Conservation (phyloP, 2,329 filamentous ascomycete genomes). For the Fusarium sp. region DNA sequence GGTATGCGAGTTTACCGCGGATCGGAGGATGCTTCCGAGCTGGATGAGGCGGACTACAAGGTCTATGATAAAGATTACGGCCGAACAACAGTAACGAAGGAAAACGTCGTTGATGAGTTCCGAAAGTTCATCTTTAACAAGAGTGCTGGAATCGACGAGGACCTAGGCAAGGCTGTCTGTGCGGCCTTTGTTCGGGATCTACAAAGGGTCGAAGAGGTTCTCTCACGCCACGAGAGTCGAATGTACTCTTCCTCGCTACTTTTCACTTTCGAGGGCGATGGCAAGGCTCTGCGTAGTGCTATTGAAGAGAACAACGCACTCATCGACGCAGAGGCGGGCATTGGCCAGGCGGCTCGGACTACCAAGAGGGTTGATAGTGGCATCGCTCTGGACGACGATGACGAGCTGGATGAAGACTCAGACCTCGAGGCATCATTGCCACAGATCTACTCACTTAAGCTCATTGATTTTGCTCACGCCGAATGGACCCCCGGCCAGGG, state of each 20-base stretch:
- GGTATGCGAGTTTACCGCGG: slow-evolving; percentile 77
- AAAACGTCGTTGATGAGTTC: slow-evolving; percentile 70
- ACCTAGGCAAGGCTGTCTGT: slow-evolving; percentile 70
- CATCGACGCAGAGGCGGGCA: slow-evolving; percentile 67
- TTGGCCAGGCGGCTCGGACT: slow-evolving; percentile 52
- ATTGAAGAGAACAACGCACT: slow-evolving; percentile 69
- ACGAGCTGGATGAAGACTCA: slow-evolving; percentile 66
- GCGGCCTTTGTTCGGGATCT: slow-evolving; percentile 69
- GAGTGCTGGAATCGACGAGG: slow-evolving; percentile 70
- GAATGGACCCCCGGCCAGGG: slow-evolving; percentile 85
- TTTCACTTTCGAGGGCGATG: slow-evolving; percentile 77
- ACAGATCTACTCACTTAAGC: slow-evolving; percentile 82
- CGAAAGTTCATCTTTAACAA: slow-evolving; percentile 72
- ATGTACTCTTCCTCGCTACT: slow-evolving; percentile 76
- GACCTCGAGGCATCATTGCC: slow-evolving; percentile 64
- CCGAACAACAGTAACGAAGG: slow-evolving; percentile 65
- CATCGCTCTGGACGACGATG: slow-evolving; percentile 65
- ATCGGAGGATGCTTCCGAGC: slow-evolving; percentile 64
- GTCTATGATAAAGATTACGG: slow-evolving; percentile 77
- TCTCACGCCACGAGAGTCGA: slow-evolving; percentile 71
- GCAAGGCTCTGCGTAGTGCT: slow-evolving; percentile 65
- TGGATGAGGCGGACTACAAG: slow-evolving; percentile 69
- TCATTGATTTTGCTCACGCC: slow-evolving; percentile 98
- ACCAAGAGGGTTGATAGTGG: slow-evolving; percentile 69
- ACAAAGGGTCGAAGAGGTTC: slow-evolving; percentile 65